Percentiles rank a stretch among this genome's conserved stretches.
These are phyloP conservation scores for Smallanthus sonchifolius DNA, from an alignment of 129 eudicot species.

Conservation along the genomic window DNA sequence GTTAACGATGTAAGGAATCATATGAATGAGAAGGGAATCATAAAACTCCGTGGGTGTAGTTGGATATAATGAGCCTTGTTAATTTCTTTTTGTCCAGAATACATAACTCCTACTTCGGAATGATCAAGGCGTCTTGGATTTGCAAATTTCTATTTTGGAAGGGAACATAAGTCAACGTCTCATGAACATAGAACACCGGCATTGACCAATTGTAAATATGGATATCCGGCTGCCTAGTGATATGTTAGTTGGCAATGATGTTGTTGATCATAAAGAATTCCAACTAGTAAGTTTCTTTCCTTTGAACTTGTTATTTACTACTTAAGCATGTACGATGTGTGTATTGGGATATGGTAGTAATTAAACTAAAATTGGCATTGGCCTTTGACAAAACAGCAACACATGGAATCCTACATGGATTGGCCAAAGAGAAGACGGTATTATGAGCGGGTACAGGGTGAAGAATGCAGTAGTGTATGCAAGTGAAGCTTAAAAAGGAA, in stretches of 20 bases:
- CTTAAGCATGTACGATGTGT: no score
- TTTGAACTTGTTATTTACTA: no score
- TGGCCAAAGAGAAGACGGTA: no score
- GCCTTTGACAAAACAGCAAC: no score
- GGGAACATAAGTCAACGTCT: neutral
- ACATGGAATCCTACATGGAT: no score
- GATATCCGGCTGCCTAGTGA: neutral
- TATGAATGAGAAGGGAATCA: slow-evolving; percentile 53
- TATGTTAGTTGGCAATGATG: neutral
- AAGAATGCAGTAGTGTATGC: no score
- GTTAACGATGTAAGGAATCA: slow-evolving; percentile 50
- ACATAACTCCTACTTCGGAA: neutral
- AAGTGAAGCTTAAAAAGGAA: no score
- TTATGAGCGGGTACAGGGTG: no score
- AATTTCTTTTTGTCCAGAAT: neutral
- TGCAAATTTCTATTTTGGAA: neutral
- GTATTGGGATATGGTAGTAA: no score
- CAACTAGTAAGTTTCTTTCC: no score
- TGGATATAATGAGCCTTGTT: slow-evolving; percentile 24
- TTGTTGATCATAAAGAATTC: no score
- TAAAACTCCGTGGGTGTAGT: slow-evolving; percentile 55
- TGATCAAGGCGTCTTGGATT: neutral
- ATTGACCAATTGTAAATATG: neutral
- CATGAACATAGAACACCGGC: neutral
- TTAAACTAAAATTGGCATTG: no score